These are phyloP conservation scores for Fusarium graminum DNA, from an alignment of 2,329 filamentous ascomycete genomes.

Conservation along the genomic window DNA sequence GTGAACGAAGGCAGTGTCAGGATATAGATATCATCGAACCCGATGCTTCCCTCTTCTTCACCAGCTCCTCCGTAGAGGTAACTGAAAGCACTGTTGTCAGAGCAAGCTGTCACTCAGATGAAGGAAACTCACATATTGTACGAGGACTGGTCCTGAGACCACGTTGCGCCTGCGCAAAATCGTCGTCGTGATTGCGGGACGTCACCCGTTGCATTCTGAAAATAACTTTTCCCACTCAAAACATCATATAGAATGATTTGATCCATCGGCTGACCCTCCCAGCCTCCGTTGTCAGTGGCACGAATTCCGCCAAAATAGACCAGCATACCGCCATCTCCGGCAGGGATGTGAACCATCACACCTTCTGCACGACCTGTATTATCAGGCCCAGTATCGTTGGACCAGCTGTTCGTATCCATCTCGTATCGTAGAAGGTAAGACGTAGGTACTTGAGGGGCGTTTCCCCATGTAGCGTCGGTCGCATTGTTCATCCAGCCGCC, in stretches of 20 bases:
- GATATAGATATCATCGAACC: conserved; percentile 72
- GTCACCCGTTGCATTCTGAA: conserved; percentile 66
- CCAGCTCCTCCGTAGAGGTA: conserved; percentile 72
- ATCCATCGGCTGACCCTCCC: conserved; percentile 60
- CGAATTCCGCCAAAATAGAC: conserved; percentile 73
- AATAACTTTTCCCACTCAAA: conserved; percentile 69
- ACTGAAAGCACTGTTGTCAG: conserved; percentile 52
- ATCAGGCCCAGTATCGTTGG: conserved; percentile 68
- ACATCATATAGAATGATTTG: conserved; percentile 72
- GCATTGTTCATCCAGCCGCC: conserved; percentile 72
- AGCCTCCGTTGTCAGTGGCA: conserved; percentile 62
- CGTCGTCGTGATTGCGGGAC: conserved; percentile 65
- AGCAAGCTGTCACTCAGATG: neutral
- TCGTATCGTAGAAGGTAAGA: conserved; percentile 68
- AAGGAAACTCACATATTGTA: conserved; percentile 70
- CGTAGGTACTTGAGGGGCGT: conserved; percentile 61
- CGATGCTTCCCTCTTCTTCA: conserved; percentile 59
- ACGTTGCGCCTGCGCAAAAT: conserved; percentile 72
- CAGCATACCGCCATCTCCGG: conserved; percentile 69
- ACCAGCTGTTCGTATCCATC: conserved; percentile 65
- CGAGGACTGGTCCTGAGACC: conserved; percentile 69
- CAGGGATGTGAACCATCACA: conserved; percentile 70
- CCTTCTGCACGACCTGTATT: conserved; percentile 69
- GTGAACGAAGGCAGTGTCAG: conserved; percentile 71
- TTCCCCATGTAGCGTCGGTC: conserved; percentile 64